Evolutionary conservation across 345 rosid species (phyloP), one percentile per base, ranked within the genome.

Genomic region (Trapa bicornis): DNA sequence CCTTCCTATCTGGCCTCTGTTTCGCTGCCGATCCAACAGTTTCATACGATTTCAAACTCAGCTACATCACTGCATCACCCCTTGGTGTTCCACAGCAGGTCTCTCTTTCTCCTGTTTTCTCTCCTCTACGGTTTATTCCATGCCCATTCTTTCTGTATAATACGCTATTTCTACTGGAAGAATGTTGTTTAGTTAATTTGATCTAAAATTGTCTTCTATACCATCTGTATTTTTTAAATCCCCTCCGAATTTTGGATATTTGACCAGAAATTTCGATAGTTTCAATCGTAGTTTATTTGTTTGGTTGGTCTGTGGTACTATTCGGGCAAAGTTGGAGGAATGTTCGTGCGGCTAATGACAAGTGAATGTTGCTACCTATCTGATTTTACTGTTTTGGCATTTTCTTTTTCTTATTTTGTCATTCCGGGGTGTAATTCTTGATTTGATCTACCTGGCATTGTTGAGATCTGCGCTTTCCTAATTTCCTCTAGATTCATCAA

Each of bases 11-110:
- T 3, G 73, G 38, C 17, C 64, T 74, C 66, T 78, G 82, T 73
- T 67, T 82, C 41, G 91, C 89, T 1, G 91, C 70, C 0, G 99
- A 90, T 77, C 95, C 95, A 14, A 75, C 38, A 68, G 79, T 80
- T 56, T 75, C 70, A 36, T 88, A 71, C 70, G 84, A 83, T 35
- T 83, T 86, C 71, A 79, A 76, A 54, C 48, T 91, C 64, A 76
- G 96, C 47, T 93, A 91, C 77, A 78, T 78, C 61, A 88, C 87
- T 3, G 87, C 77, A 38, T 88, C 96, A 63, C 99, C 97, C 71
- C 83, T 93, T 7, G 96, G 95, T 66, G 84, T 83, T 77, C 86
- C 92, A 80, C 97, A 93, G 67, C 88, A 80, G 96, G 99, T 90
- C 65, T 36, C 58, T 57, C 33, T 53, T 50, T 41, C 37, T 37